phyloP scores from a whole-genome alignment of 257 asterid genomes.

The Agastache rugosa region DNA sequence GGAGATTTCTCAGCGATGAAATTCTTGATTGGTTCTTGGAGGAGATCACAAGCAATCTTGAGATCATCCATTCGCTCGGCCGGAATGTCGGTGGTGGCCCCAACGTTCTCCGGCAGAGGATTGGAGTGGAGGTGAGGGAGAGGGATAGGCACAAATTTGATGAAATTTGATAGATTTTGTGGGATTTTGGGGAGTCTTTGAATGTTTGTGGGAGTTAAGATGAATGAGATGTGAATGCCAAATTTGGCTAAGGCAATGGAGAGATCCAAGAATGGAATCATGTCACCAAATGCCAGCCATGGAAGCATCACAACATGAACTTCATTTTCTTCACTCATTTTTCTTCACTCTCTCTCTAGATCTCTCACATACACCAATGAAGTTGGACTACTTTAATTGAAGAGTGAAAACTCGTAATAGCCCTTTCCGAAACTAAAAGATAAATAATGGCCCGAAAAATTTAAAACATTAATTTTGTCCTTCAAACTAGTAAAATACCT shows the following conservation, averaged over 20 bases:
- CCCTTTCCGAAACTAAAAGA: too few relatives aligned
- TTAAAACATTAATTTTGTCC: too few relatives aligned
- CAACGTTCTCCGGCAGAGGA: conserved; percentile 41
- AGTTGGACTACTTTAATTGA: not conserved
- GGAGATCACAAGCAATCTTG: conserved; percentile 28
- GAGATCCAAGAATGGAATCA: conserved; percentile 33
- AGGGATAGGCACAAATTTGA: conserved; percentile 25
- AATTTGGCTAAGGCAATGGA: conserved; percentile 40
- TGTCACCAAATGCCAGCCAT: conserved; percentile 34
- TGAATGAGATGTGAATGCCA: conserved; percentile 42
- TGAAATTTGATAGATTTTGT: not conserved
- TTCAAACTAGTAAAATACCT: too few relatives aligned
- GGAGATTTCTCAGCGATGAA: conserved; percentile 17
- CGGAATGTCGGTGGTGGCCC: conserved; percentile 44
- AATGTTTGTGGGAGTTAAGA: conserved; percentile 40
- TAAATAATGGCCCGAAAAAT: too few relatives aligned
- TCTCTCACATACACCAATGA: not conserved
- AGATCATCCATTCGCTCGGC: conserved; percentile 25
- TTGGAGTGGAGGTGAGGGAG: conserved; percentile 12
- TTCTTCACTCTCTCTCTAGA: not conserved
- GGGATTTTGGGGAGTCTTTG: conserved; percentile 41
- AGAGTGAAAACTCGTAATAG: too few relatives aligned
- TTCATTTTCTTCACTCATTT: conserved; percentile 1
- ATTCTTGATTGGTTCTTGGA: conserved; percentile 26
- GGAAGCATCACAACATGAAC: conserved; percentile 49